A percentile compares a stretch with the other conserved stretches of the same genome.
These are phyloP conservation scores for Gonium pectorale DNA, from an alignment of 139 green algal species.

Conservation along the genomic window DNA sequence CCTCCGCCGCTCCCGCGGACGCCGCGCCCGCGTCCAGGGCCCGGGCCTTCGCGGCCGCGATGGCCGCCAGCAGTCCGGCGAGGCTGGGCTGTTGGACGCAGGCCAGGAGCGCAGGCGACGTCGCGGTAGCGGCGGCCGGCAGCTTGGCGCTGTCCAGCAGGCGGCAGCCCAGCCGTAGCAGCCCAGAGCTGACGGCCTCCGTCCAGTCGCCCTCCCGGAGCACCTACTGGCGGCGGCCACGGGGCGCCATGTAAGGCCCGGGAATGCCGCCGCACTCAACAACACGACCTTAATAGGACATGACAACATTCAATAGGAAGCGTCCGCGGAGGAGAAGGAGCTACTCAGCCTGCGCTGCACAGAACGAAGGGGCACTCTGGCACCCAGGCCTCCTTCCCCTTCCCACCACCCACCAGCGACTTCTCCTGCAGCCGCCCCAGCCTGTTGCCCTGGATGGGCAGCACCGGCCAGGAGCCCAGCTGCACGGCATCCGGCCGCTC, in stretches of 20 bases:
- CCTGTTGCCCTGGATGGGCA: conserved; percentile 62
- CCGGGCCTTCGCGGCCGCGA: conserved; percentile 50
- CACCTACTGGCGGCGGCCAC: conserved; percentile 44
- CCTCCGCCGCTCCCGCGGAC: not conserved
- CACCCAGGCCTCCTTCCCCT: too few species aligned
- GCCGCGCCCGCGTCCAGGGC: not conserved
- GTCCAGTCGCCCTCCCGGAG: conserved; percentile 73
- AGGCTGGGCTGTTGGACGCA: conserved; percentile 62
- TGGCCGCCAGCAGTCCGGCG: conserved; percentile 67
- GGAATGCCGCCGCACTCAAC: too few species aligned
- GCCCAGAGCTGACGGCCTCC: conserved; percentile 58
- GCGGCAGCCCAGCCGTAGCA: conserved; percentile 61
- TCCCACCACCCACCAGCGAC: conserved; percentile 12
- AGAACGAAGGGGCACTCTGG: too few species aligned
- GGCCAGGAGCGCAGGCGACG: conserved; percentile 38
- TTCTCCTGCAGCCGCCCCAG: conserved; percentile 49
- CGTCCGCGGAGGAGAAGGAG: too few species aligned
- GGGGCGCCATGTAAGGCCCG: not conserved
- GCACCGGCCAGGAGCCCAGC: conserved; percentile 66
- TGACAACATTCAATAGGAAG: too few species aligned
- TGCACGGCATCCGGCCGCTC: conserved; percentile 21
- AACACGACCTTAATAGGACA: too few species aligned
- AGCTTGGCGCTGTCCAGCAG: conserved; percentile 60
- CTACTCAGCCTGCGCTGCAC: too few species aligned
- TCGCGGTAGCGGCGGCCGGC: not conserved